A percentile compares a stretch with the other conserved stretches of the same genome.
These are phyloP conservation scores for Mesembryanthemum crystallinum DNA, from an alignment of 148 eudicot genomes.

Conservation along the genomic window DNA sequence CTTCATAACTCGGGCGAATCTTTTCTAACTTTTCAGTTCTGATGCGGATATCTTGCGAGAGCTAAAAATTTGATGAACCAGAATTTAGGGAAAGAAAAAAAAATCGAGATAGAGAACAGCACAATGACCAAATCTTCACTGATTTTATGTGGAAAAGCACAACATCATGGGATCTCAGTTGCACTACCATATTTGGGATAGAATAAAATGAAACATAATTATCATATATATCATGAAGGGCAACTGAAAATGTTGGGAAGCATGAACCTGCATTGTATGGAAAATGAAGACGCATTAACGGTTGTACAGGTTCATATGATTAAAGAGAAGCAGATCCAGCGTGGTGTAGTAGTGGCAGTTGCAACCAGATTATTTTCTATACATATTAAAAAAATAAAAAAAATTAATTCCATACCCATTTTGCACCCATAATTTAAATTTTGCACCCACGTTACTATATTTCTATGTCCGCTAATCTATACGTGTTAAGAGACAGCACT, in stretches of 20 bases:
- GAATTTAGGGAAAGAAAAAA: not conserved
- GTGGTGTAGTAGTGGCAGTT: too few species aligned
- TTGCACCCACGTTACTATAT: too few species aligned
- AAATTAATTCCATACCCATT: too few species aligned
- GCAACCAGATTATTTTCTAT: too few species aligned
- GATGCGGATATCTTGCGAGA: constrained; percentile 41
- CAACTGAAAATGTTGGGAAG: constrained; percentile 39
- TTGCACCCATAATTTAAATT: too few species aligned
- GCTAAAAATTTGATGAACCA: not conserved
- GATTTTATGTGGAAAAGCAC: constrained; percentile 17
- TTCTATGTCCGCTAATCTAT: too few species aligned
- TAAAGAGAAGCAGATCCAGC: too few species aligned
- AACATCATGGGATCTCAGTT: constrained; percentile 26
- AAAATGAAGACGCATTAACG: constrained; percentile 9
- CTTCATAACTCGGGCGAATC: constrained; percentile 55
- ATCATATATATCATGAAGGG: constrained; percentile 43
- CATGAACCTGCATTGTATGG: constrained; percentile 50
- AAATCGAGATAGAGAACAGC: not conserved
- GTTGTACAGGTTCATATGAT: not conserved
- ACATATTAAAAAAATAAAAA: too few species aligned
- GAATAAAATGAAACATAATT: constrained; percentile 46
- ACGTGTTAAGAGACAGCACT: not conserved
- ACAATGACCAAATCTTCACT: constrained; percentile 18
- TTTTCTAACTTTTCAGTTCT: constrained; percentile 43
- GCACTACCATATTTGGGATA: constrained; percentile 35